phyloP scores from a whole-genome alignment of 2,329 filamentous ascomycete genomes.

The Pseudonectria buxi region DNA sequence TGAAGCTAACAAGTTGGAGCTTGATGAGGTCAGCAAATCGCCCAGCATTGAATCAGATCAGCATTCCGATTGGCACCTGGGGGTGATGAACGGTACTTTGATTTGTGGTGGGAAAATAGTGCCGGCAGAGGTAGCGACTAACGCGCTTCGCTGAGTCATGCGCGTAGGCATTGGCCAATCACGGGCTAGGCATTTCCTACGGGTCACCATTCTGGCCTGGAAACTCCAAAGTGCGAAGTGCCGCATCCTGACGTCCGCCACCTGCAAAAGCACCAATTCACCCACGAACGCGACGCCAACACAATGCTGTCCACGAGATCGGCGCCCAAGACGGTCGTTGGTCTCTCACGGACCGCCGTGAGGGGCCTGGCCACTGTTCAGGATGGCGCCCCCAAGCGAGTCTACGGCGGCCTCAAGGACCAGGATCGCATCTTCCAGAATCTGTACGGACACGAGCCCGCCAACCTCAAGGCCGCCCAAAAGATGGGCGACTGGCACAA shows the following conservation, averaged over 20 bases:
- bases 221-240: slow-evolving; percentile 33
- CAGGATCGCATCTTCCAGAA: slow-evolving; percentile 99
- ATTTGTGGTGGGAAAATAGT: rapidly evolving
- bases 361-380: slow-evolving; percentile 78
- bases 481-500: slow-evolving; percentile 99
- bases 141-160: slow-evolving; percentile 23
- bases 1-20: slow-evolving; percentile 12
- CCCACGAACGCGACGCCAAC: slow-evolving; percentile 26
- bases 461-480: slow-evolving; percentile 88
- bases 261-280: slow-evolving; percentile 23
- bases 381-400: slow-evolving; percentile 62
- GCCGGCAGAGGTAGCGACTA: slow-evolving; percentile 22
- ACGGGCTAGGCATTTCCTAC: slow-evolving; percentile 31
- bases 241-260: slow-evolving; percentile 26
- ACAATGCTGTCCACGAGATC: slow-evolving; percentile 41
- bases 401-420: slow-evolving; percentile 83
- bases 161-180: slow-evolving; percentile 35
- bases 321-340: slow-evolving; percentile 32
- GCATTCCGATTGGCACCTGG: slow-evolving; percentile 10
- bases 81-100: slow-evolving; percentile 14
- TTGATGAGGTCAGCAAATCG: slow-evolving; percentile 21
- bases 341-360: slow-evolving; percentile 38
- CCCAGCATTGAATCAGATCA: slow-evolving; percentile 7
- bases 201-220: slow-evolving; percentile 25
- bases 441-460: slow-evolving; percentile 86